Percentiles rank a stretch among this genome's conserved stretches.
Conservation (phyloP, 495 filamentous ascomycete species). For the Podospora tetraspora region DNA sequence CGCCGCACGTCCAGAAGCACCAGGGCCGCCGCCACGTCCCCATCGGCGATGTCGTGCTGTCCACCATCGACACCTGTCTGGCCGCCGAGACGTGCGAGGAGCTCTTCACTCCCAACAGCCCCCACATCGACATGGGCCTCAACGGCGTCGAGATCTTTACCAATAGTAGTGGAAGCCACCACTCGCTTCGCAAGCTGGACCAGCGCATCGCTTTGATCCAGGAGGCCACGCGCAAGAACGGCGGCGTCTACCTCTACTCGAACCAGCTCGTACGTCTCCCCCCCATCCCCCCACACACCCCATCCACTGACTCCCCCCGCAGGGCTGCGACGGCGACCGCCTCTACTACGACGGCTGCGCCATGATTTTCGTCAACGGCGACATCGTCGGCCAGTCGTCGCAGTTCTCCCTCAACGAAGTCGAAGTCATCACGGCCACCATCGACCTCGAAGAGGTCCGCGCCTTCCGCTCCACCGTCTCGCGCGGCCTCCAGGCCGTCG, state of each 20-base stretch:
- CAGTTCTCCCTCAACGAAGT: constrained; percentile 77
- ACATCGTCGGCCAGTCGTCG: constrained; percentile 59
- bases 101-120: constrained; percentile 61
- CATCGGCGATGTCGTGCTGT: constrained; percentile 74
- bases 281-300: background rate
- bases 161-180: constrained; percentile 68
- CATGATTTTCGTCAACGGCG: constrained; percentile 71
- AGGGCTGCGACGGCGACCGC: constrained; percentile 67
- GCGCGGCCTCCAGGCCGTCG: constrained; percentile 54
- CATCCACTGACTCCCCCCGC: constrained; percentile 48
- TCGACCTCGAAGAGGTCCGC: constrained; percentile 75
- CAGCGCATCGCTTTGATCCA: constrained; percentile 67
- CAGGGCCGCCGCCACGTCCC: constrained; percentile 57
- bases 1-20: constrained; percentile 56
- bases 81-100: constrained; percentile 77
- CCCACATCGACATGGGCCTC: constrained; percentile 31
- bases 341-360: constrained; percentile 60
- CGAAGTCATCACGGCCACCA: constrained; percentile 76
- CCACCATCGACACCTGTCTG: constrained; percentile 64
- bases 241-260: constrained; percentile 72
- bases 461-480: constrained; percentile 47
- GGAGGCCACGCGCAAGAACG: constrained; percentile 67
- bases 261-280: background rate
- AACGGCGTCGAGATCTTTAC: constrained; percentile 60
- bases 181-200: constrained; percentile 67